Percentiles rank a stretch among this genome's conserved stretches.
Conservation (phyloP, 352 stramenopile genomes). For the Phytophthora lateralis region DNA sequence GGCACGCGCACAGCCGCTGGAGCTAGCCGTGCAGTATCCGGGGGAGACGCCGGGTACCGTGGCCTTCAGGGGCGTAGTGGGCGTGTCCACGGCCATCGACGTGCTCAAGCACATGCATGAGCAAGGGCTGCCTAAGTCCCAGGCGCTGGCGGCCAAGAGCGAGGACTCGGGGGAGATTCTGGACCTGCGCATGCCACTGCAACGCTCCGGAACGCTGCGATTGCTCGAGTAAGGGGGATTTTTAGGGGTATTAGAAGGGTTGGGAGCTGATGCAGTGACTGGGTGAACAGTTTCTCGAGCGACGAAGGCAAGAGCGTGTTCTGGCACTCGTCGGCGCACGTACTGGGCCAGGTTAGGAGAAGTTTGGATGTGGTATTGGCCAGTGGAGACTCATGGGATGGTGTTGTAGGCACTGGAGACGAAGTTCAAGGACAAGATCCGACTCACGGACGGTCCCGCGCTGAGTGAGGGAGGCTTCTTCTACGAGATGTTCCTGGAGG, state of each 20-base stretch:
- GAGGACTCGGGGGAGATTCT: slow-evolving; percentile 48
- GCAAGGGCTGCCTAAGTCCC: slow-evolving; percentile 57
- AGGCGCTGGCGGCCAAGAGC: slow-evolving; percentile 57
- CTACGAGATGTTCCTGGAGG: slow-evolving; percentile 93
- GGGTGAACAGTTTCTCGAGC: slow-evolving; percentile 53
- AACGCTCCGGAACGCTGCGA: slow-evolving; percentile 49
- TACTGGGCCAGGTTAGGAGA: slow-evolving; percentile 91
- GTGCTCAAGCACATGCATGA: slow-evolving; percentile 66
- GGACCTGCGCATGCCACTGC: slow-evolving; percentile 56
- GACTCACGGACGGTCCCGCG: slow-evolving; percentile 93
- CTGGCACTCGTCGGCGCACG: slow-evolving; percentile 99
- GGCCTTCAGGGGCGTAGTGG: slow-evolving; percentile 49
- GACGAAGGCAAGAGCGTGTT: slow-evolving; percentile 89
- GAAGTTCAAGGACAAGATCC: slow-evolving; percentile 96
- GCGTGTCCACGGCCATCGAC: slow-evolving; percentile 60
- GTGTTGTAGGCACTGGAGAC: slow-evolving; percentile 92
- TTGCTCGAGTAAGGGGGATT: slow-evolving; percentile 63
- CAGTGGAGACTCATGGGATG: neutral
- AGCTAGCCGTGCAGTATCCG: slow-evolving; percentile 48
- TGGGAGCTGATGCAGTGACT: neutral
- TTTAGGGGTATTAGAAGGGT: neutral
- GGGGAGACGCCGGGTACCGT: slow-evolving; percentile 28
- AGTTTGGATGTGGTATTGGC: neutral
- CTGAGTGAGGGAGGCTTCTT: slow-evolving; percentile 98
- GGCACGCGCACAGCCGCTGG: slow-evolving; percentile 38